Base-by-base conservation (phyloP, 139 green algal species). In the Pycnococcus provasolii region DNA sequence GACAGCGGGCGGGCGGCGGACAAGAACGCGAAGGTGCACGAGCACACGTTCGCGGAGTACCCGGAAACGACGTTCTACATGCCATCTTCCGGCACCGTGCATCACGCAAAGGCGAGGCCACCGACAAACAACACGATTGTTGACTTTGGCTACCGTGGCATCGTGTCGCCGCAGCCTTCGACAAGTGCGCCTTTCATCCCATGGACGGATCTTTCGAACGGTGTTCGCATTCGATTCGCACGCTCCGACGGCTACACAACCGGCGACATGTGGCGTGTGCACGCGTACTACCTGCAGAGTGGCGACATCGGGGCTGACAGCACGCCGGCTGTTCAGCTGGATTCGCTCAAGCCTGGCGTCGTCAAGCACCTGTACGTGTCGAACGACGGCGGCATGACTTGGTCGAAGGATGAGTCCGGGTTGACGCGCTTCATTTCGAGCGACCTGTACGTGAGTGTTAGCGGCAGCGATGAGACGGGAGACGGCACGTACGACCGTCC, bases 321-420 rank as follows among this genome's bases (percentile, higher is more conserved):
- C 26, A 26, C 26, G 26, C 54, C 8, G 7, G 42, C 8, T 7
- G 54, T 37, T 6, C 7, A 61, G 54, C 54, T 61, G 7, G 54
- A 26, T 26, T 44, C 54, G 7, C 6, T 61, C 9, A n/a, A 26
- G 7, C 54, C 54, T n/a, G 54, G 54, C 54, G 54, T 61, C 9
- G 5, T 15, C 54, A 61, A 61, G 54, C 11, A 8, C n/a, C n/a
- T 61, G 54, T 15, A 61, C 54, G 54, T 61, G 9, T 61, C 54
- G 9, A 61, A 61, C 54, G 54, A 61, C 54, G 11, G 42, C 54
- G 54, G 54, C 54, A 26, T 37, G n/a, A 61, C 54, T n/a, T 61
- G 54, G 54, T 42, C 9, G n/a, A 15, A 8, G 7, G 54, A 8
- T 5, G 54, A 15, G n/a, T 8, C 8, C 54, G 54, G 7, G n/a